Conservation (phyloP, 1,284 basidiomycete species). For the Mycosarcoma maydis region DNA sequence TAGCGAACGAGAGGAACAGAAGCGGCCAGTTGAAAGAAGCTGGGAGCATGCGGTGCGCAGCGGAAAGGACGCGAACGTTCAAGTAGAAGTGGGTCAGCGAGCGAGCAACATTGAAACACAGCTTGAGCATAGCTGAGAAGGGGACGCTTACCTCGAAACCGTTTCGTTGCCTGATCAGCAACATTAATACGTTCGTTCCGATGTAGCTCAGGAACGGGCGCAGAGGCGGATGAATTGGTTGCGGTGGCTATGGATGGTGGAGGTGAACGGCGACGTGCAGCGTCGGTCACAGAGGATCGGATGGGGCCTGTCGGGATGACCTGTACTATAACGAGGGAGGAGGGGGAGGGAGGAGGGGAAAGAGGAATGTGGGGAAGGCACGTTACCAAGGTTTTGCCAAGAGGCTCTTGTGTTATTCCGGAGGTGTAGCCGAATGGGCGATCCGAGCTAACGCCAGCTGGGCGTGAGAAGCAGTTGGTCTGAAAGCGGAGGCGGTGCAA, state of each 20-base stretch:
- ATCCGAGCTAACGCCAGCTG: too few relatives aligned
- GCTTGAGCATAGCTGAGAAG: too few relatives aligned
- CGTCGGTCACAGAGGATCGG: background rate
- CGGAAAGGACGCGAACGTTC: background rate
- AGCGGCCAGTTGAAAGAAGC: constrained; percentile 35
- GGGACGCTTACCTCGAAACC: constrained; percentile 31
- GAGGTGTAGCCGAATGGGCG: constrained; percentile 2
- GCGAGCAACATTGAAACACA: too few relatives aligned
- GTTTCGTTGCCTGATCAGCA: constrained; percentile 44
- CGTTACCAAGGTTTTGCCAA: too few relatives aligned
- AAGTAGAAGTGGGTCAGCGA: constrained; percentile 2
- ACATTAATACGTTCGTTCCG: constrained; percentile 41
- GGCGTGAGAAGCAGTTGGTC: too few relatives aligned
- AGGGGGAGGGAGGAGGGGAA: background rate
- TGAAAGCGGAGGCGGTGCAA: too few relatives aligned
- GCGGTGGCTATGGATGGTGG: constrained; percentile 1
- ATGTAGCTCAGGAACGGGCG: constrained; percentile 23
- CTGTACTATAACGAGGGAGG: too few relatives aligned
- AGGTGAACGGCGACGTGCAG: constrained; percentile 5
- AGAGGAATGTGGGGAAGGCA: constrained; percentile 2
- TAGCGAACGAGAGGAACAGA: constrained; percentile 12
- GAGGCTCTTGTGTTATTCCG: too few relatives aligned
- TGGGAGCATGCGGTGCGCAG: background rate
- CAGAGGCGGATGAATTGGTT: constrained; percentile 1
- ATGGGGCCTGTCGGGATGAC: background rate